phyloP scores from a whole-genome alignment of 208 protist species.

The Porcisia hertigi region DNA sequence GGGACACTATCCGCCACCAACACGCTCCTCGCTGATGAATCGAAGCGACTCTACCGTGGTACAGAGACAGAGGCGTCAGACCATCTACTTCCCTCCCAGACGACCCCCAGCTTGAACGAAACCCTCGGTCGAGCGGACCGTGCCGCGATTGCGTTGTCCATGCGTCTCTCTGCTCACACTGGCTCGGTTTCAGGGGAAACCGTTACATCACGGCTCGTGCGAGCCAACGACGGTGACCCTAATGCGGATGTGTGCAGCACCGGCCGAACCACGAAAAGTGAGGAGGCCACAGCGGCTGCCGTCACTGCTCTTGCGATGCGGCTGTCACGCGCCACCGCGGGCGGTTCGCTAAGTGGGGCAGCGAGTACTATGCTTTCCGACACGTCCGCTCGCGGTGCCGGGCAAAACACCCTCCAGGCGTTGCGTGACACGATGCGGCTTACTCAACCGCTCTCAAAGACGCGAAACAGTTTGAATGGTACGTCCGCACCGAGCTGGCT shows the following conservation, averaged over 20 bases:
- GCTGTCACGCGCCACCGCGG: conserved; percentile 9
- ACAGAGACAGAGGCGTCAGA: background rate
- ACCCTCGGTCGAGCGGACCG: conserved; percentile 48
- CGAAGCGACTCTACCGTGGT: background rate
- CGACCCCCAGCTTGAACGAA: conserved; percentile 38
- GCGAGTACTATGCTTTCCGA: conserved; percentile 15
- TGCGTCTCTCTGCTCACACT: conserved; percentile 7
- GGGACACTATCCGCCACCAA: conserved; percentile 23
- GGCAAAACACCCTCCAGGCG: conserved; percentile 17
- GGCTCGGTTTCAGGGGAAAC: background rate
- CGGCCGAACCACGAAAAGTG: background rate
- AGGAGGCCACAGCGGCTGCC: background rate
- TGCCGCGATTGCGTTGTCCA: conserved; percentile 44
- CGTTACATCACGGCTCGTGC: background rate
- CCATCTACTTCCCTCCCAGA: background rate
- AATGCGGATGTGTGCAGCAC: background rate
- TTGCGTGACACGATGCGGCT: conserved; percentile 30
- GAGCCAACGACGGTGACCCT: background rate
- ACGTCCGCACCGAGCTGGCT: background rate
- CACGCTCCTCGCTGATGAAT: background rate
- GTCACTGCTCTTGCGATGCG: conserved; percentile 5
- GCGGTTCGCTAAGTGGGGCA: background rate
- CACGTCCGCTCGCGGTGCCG: background rate
- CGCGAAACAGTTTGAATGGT: background rate
- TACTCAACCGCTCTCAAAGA: background rate